Evolutionary conservation across 208 protist species (phyloP).

Genomic region (Trypanosomatidae sp.): DNA sequence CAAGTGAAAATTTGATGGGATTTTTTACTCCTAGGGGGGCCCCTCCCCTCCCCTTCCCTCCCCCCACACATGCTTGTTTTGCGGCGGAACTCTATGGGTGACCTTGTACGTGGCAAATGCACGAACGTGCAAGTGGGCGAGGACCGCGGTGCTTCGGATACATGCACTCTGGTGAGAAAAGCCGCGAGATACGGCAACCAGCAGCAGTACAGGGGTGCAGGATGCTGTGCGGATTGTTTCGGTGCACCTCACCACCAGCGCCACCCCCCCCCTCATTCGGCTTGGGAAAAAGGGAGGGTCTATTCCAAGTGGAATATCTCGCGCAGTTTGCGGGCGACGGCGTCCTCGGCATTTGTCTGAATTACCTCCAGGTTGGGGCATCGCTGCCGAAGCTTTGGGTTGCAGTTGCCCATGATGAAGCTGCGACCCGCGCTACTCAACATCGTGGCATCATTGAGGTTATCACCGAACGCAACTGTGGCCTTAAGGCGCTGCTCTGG

Average conservation of each 20-base stretch:
- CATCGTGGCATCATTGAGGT: slow-evolving; percentile 72
- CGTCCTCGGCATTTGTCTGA: slow-evolving; percentile 52
- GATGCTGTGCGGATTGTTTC: neutral
- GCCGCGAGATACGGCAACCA: neutral
- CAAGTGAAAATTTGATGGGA: too few relatives aligned
- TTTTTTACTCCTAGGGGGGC: too few relatives aligned
- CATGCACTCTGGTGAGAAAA: neutral
- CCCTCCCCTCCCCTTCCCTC: too few relatives aligned
- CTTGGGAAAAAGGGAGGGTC: neutral
- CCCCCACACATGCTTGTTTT: too few relatives aligned
- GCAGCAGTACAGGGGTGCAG: neutral
- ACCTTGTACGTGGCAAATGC: neutral
- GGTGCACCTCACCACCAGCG: neutral
- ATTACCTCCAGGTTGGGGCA: slow-evolving; percentile 67
- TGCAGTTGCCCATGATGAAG: slow-evolving; percentile 72
- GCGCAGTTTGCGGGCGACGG: slow-evolving; percentile 51
- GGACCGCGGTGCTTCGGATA: neutral
- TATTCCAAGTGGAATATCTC: slow-evolving; percentile 50
- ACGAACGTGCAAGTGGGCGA: neutral
- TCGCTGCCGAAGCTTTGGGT: slow-evolving; percentile 37
- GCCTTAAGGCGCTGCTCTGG: slow-evolving; percentile 31
- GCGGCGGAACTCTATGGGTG: too few relatives aligned
- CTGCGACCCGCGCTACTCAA: slow-evolving; percentile 45
- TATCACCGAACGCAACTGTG: slow-evolving; percentile 66
- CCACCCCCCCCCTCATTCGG: neutral